Evolutionary conservation across 371 early-diverging fungal species (phyloP), one percentile per base, ranked within the genome.

Genomic region (Mucor piriformis): DNA sequence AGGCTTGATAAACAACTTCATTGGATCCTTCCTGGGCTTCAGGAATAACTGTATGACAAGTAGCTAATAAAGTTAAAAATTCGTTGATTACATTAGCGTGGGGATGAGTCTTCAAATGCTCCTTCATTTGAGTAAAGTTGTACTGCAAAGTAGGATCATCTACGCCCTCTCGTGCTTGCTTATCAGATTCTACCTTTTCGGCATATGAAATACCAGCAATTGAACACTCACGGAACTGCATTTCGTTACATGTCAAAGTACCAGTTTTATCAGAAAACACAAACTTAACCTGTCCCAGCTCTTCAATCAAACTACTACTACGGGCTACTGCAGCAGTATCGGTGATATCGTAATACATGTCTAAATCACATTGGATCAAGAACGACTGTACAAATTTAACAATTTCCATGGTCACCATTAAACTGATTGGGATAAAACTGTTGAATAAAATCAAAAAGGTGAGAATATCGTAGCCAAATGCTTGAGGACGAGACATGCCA

Each of bases 31-130:
- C 88, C 37, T 79, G 81, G 12, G 68, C 63, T 72, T 97, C 97
- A 4, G 97, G 96, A 72, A 97, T 95, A 13, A 98, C 99, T 4
- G 97, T 98, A 74, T 98, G 97, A 73, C 99, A 98, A 15, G 89
- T 87, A 10, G 96, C 88, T 24, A 98, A 78, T n/a, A 96, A 71
- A 11, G 88, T 88, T 62, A 92, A 75, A 57, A 91, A 92, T 67
- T 91, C 91, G 29, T 85, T 83, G 52, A 90, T 84, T 33, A 84
- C 77, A 64, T 83, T 83, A 29, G 85, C 82, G 12, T 83, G 84
- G 8, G 81, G 76, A 57, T 88, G 88, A 3, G 76, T 76, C 43
- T 81, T 82, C 3, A 90, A 69, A 54, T 91, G 86, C 34, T 85
- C 82, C 16, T 73, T 67, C 42, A 92, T 61, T 64, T 87, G 88